Conservation (phyloP, 495 filamentous ascomycete genomes). For the Xanthoparmelia taractica region DNA sequence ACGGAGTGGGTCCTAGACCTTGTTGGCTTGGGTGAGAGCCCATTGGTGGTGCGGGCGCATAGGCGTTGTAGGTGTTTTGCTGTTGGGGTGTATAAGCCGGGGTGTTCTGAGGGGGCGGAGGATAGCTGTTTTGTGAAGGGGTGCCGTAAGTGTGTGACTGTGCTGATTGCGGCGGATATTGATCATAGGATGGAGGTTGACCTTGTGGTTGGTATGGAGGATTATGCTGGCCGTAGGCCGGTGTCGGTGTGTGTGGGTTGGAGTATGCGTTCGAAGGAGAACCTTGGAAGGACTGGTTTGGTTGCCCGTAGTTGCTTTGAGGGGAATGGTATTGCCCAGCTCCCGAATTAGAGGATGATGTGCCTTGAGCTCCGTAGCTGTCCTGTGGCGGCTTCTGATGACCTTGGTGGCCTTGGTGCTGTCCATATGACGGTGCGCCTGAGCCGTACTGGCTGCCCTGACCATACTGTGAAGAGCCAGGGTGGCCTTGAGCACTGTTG, state of each 20-base stretch:
- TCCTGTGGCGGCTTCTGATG: constrained; percentile 16
- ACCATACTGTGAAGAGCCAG: constrained; percentile 4
- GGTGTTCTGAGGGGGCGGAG: constrained; percentile 8
- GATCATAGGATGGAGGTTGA: constrained; percentile 12
- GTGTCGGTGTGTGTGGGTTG: constrained; percentile 5
- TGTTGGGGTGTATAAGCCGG: constrained; percentile 14
- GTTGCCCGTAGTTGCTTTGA: constrained; percentile 14
- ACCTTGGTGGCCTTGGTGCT: constrained; percentile 6
- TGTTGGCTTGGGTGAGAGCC: constrained; percentile 22
- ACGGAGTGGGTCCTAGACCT: constrained; percentile 6
- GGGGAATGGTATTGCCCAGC: constrained; percentile 1
- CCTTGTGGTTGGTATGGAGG: constrained; percentile 5
- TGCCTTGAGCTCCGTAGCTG: constrained; percentile 14
- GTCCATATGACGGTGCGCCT: constrained; percentile 6
- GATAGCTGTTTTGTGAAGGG: constrained; percentile 15
- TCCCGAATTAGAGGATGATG: constrained; percentile 4
- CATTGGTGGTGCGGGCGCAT: constrained; percentile 16
- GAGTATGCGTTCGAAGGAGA: no score
- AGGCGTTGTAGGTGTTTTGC: constrained; percentile 8
- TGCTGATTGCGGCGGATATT: constrained; percentile 5
- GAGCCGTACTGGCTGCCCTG: constrained; percentile 1
- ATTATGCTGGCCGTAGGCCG: constrained; percentile 13
- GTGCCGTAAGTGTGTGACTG: constrained; percentile 2
- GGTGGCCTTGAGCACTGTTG: background rate
- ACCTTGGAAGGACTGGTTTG: no score